Percentiles rank a stretch among this genome's conserved stretches.
Evolutionary conservation across 2,329 filamentous ascomycete genomes (phyloP).

Genomic region (Pyrenochaeta sp.): DNA sequence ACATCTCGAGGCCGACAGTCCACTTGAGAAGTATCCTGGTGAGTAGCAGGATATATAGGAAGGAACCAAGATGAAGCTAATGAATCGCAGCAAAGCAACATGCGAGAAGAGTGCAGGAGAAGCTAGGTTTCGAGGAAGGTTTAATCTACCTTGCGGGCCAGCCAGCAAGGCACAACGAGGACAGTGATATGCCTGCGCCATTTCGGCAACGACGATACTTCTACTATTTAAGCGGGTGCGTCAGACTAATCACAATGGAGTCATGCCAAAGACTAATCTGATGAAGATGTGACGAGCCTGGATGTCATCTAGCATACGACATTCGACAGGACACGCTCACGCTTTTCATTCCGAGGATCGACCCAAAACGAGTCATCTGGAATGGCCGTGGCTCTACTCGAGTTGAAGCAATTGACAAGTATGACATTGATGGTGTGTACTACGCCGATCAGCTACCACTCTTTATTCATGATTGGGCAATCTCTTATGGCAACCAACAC

Average conservation of each 20-base stretch:
- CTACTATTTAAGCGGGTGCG: slow-evolving; percentile 65
- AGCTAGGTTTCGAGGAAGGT: slow-evolving; percentile 48
- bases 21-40: slow-evolving; percentile 53
- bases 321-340: slow-evolving; percentile 68
- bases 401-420: slow-evolving; percentile 67
- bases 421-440: slow-evolving; percentile 76
- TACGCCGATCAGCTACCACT: slow-evolving; percentile 54
- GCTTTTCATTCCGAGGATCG: slow-evolving; percentile 77
- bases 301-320: slow-evolving; percentile 66
- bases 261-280: slow-evolving; percentile 17
- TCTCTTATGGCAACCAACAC: slow-evolving; percentile 24
- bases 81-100: slow-evolving; percentile 49
- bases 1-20: slow-evolving; percentile 42
- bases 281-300: slow-evolving; percentile 56
- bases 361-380: slow-evolving; percentile 69
- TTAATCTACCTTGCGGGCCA: slow-evolving; percentile 66
- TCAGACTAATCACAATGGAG: slow-evolving; percentile 3
- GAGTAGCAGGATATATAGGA: slow-evolving; percentile 7
- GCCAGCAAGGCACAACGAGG: slow-evolving; percentile 60
- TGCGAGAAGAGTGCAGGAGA: slow-evolving; percentile 48
- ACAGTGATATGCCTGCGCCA: slow-evolving; percentile 65
- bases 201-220: slow-evolving; percentile 70
- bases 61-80: slow-evolving; percentile 7
- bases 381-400: slow-evolving; percentile 68
- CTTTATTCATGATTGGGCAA: slow-evolving; percentile 44